Conservation (phyloP, 108 stramenopile genomes). For the Chaetoceros tenuissimus region DNA sequence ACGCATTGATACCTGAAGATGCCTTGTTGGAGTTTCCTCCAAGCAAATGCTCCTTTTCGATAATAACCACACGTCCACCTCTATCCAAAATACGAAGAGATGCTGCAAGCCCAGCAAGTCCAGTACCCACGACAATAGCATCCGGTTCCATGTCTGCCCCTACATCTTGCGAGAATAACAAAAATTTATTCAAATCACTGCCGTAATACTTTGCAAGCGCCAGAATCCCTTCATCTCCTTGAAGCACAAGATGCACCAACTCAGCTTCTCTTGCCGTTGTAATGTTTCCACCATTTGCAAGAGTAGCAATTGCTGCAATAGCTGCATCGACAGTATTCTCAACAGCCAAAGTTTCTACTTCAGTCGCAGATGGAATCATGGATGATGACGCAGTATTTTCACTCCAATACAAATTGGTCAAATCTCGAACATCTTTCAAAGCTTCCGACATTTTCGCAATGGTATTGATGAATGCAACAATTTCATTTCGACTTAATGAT, state of each 20-base stretch:
- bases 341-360: constrained; percentile 19
- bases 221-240: constrained; percentile 56
- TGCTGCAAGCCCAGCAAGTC: constrained; percentile 82
- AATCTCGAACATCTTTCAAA: constrained; percentile 62
- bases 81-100: constrained; percentile 82
- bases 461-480: constrained; percentile 85
- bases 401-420: constrained; percentile 71
- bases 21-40: constrained; percentile 94
- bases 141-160: constrained; percentile 51
- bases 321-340: constrained; percentile 39
- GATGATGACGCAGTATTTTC: constrained; percentile 19
- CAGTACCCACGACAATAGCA: constrained; percentile 84
- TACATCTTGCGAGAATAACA: constrained; percentile 35
- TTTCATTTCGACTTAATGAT: constrained; percentile 70
- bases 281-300: constrained; percentile 49
- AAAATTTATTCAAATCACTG: constrained; percentile 46
- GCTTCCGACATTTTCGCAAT: constrained; percentile 75
- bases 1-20: constrained; percentile 87
- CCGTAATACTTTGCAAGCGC: constrained; percentile 69
- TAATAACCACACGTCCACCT: constrained; percentile 68
- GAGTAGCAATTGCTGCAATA: constrained; percentile 49
- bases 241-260: constrained; percentile 54
- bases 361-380: constrained; percentile 1
- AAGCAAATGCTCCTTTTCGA: constrained; percentile 83
- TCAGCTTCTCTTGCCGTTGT: constrained; percentile 48